Base-by-base conservation (phyloP, 2,329 filamentous ascomycete species). In the Microdochium paspali region DNA sequence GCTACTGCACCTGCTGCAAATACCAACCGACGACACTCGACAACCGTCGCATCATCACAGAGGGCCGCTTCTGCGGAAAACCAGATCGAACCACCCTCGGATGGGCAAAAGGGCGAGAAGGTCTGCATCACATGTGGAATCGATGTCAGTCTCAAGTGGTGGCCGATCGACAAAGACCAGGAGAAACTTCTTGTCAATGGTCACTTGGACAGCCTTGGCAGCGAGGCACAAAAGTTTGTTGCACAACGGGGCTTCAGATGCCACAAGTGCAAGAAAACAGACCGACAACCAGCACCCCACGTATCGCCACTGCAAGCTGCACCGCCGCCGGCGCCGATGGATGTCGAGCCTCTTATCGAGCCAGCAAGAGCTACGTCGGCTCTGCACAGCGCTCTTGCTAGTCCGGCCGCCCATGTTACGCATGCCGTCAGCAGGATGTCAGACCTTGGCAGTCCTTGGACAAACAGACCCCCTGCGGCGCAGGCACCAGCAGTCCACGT, bases 101-200 rank as follows among this genome's bases (percentile, higher is more conserved):
- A 56, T 4, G 46, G 57, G 31, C 67, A 73, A 26, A 65, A 65
- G 3, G 68, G 69, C 4, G 71, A 75, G 40, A 82, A 76, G 59
- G 68, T 77, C 18, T 85, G 82, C 65, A 72, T 79, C 44, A 82
- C 79, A 6, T 85, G 82, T 55, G 76, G 76, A 30, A 75, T 85
- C 49, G 84, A 90, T 58, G 77, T 84, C 45, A 89, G 83, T 55
- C 86, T 85, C 4, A 84, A 77, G 58, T 90, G 85, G 85, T 85
- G 84, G 75, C 69, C 76, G 3, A 75, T 79, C 47, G 70, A 77
- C 54, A 67, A 72, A 52, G 61, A 61, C 0, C 72, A 77, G 52
- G 75, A 77, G 57, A 76, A 66, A 45, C 70, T 68, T 53, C 67
- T 76, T 40, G 72, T 64, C 43, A 80, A 76, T 54, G 78, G 73